These are phyloP conservation scores for Scleromitrula shiraiana DNA, from an alignment of 2,329 filamentous ascomycete genomes.

Conservation along the genomic window DNA sequence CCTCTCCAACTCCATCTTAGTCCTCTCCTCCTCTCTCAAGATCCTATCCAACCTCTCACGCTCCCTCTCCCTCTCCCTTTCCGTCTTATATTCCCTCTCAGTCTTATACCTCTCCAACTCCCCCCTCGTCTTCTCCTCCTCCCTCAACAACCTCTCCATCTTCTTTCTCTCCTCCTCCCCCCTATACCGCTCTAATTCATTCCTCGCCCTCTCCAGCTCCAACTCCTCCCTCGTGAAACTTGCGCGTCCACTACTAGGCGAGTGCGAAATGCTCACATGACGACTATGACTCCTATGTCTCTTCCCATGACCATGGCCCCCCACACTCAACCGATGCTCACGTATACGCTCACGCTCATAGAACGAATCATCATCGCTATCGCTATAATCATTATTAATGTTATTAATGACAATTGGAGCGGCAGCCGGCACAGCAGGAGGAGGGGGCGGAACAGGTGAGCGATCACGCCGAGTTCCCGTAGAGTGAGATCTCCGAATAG, in stretches of 20 bases:
- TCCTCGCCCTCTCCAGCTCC: conserved; percentile 36
- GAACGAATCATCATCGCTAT: neutral
- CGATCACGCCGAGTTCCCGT: conserved; percentile 11
- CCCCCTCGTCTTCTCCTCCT: conserved; percentile 36
- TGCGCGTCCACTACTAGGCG: neutral
- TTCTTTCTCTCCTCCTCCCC: conserved; percentile 34
- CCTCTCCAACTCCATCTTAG: conserved; percentile 30
- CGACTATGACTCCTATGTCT: conserved; percentile 5
- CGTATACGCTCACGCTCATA: neutral
- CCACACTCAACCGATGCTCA: conserved; percentile 30
- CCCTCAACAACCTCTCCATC: conserved; percentile 42
- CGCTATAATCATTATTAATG: neutral
- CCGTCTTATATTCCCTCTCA: neutral
- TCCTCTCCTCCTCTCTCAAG: neutral
- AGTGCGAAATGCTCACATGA: conserved; percentile 6
- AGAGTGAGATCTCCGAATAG: conserved; percentile 14
- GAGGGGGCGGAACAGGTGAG: conserved; percentile 7
- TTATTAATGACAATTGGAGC: conserved; percentile 41
- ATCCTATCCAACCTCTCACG: no score
- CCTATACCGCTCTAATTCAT: conserved; percentile 37
- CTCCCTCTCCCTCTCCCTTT: neutral
- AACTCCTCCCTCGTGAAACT: conserved; percentile 27
- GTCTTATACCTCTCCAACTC: neutral
- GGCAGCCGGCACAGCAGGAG: conserved; percentile 16
- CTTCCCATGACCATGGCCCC: neutral